Percentiles rank a stretch among this genome's conserved stretches.
Evolutionary conservation across 768 basidiomycete species (phyloP).

Genomic region (Suillus plorans): DNA sequence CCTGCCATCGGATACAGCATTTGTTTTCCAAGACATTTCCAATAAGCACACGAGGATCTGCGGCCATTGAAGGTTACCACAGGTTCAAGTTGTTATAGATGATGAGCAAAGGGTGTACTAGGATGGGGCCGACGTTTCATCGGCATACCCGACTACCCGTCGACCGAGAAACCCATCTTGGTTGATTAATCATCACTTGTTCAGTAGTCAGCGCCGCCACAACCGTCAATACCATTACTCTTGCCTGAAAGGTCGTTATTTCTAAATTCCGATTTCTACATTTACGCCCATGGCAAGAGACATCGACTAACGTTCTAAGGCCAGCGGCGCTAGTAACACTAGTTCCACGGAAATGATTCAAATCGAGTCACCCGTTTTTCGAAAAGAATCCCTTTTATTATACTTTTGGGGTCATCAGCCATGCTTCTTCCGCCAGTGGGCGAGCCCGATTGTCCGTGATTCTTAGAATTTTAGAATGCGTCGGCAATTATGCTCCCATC

Average conservation of each 20-base stretch:
- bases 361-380: not conserved
- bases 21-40: not conserved
- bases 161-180: not conserved
- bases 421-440: not conserved
- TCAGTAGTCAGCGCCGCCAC: not conserved
- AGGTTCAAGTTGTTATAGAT: not conserved
- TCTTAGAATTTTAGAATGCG: not conserved
- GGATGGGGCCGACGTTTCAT: not conserved
- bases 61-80: not conserved
- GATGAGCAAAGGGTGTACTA: not conserved
- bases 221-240: not conserved
- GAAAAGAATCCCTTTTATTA: not conserved
- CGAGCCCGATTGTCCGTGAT: not conserved
- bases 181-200: not conserved
- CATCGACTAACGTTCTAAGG: not conserved
- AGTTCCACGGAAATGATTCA: not conserved
- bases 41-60: not conserved
- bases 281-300: not conserved
- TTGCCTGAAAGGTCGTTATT: not conserved
- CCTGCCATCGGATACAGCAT: not conserved
- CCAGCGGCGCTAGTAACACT: not conserved
- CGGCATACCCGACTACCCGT: not conserved
- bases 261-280: not conserved
- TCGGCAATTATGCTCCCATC: conserved; percentile 7
- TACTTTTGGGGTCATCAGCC: not conserved